Conservation (phyloP, 2,329 filamentous ascomycete species). For the Aureobasidium sp. region DNA sequence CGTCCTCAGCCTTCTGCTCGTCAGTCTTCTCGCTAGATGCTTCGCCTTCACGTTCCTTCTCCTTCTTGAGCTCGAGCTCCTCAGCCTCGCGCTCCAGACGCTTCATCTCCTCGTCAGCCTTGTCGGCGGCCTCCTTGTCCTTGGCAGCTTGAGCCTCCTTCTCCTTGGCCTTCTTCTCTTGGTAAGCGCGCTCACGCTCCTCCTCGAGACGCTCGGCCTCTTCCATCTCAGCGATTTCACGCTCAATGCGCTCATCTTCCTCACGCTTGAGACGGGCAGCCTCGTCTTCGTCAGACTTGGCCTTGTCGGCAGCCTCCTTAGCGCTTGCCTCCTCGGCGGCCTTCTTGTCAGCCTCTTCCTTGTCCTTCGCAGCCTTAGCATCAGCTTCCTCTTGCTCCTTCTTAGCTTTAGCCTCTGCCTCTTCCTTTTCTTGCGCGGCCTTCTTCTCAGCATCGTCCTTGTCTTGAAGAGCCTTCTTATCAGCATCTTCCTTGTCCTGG, state of each 20-base stretch:
- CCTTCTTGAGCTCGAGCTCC: constrained; percentile 38
- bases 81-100: constrained; percentile 44
- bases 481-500: constrained; percentile 45
- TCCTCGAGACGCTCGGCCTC: constrained; percentile 41
- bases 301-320: constrained; percentile 23
- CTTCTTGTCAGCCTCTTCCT: constrained; percentile 24
- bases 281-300: constrained; percentile 25
- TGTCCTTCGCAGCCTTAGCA: constrained; percentile 26
- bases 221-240: constrained; percentile 60
- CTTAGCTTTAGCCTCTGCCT: constrained; percentile 27
- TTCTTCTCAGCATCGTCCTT: constrained; percentile 25
- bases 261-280: constrained; percentile 28
- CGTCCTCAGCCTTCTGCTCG: constrained; percentile 35
- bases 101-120: constrained; percentile 49
- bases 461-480: constrained; percentile 42
- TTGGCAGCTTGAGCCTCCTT: constrained; percentile 42
- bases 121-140: constrained; percentile 45
- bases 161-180: constrained; percentile 63
- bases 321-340: constrained; percentile 20
- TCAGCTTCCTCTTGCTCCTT: constrained; percentile 31
- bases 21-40: constrained; percentile 20
- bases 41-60: constrained; percentile 29
- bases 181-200: constrained; percentile 63
- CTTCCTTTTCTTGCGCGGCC: constrained; percentile 29
- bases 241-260: constrained; percentile 41